Evolutionary conservation across 2,329 filamentous ascomycete species (phyloP).

Genomic region (Aspergillus proliferans): DNA sequence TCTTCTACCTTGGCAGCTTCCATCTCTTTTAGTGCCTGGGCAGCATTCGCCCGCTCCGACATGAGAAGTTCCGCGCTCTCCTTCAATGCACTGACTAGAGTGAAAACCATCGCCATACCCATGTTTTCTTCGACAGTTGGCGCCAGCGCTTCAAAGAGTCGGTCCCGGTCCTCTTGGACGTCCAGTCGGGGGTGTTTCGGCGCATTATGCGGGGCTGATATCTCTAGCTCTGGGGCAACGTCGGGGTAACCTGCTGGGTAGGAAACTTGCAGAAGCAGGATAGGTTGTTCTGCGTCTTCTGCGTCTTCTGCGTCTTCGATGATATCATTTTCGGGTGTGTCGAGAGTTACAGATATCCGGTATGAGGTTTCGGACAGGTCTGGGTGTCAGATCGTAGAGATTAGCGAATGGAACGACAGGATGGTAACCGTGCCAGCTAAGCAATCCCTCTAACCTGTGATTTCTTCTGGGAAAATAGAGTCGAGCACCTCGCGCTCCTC

Average conservation of each 20-base stretch:
- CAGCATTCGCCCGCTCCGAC: slow-evolving; percentile 61
- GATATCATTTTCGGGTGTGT: slow-evolving; percentile 61
- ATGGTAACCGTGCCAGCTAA: background rate
- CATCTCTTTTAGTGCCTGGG: slow-evolving; percentile 48
- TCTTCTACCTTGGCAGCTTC: slow-evolving; percentile 61
- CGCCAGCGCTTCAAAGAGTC: slow-evolving; percentile 63
- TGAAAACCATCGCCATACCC: slow-evolving; percentile 97
- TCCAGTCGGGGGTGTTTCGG: slow-evolving; percentile 67
- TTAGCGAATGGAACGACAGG: slow-evolving; percentile 8
- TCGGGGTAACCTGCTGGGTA: slow-evolving; percentile 93
- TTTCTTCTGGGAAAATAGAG: slow-evolving; percentile 97
- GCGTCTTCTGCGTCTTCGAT: slow-evolving; percentile 48
- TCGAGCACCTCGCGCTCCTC: slow-evolving; percentile 97
- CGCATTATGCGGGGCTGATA: slow-evolving; percentile 66
- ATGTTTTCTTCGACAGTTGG: slow-evolving; percentile 84
- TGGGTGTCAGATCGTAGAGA: slow-evolving; percentile 30
- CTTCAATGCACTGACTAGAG: slow-evolving; percentile 78
- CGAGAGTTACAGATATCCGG: slow-evolving; percentile 77
- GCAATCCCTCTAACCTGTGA: slow-evolving; percentile 59
- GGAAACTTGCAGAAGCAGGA: slow-evolving; percentile 73
- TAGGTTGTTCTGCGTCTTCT: slow-evolving; percentile 56
- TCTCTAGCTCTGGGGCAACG: slow-evolving; percentile 72
- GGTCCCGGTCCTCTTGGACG: slow-evolving; percentile 70
- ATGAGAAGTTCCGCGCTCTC: slow-evolving; percentile 86
- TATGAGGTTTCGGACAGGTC: slow-evolving; percentile 88